Base-by-base conservation (phyloP, 495 filamentous ascomycete species). In the Penicillium samsonianum region DNA sequence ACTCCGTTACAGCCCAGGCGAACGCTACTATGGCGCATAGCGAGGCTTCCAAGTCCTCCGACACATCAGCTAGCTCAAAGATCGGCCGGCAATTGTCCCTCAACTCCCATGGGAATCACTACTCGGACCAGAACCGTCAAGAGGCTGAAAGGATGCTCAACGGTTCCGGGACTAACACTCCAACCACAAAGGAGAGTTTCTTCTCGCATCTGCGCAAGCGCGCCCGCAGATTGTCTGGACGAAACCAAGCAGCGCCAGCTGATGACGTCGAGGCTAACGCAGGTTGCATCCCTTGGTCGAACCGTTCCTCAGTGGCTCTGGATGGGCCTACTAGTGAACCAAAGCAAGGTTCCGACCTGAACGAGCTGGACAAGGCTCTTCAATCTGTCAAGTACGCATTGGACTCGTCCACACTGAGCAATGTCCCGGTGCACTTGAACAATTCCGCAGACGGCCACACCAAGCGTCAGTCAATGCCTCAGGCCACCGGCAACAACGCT, bases 191-290 rank as follows among this genome's bases (percentile, higher is more conserved):
- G 64, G 94, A 98, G 67, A 89, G 93, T 70, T 98, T 97, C 76
- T 98, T 98, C 73, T 97, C 95, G 8, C 95, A 99, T 64, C 81
- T 99, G 6, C 85, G 95, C 40, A 99, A 99, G 72, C 86, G 92
- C 23, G 95, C 95, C 8, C 85, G 95, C 59, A 82, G 95, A 62
- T 84, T 99, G 25, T 99, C 95, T 31, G 95, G 94, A 33, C 86
- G 91, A 23, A 89, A 93, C 65, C 90, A 93, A 70, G 81, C 84
- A 25, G 80, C 86, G 51, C 83, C 90, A 10, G 78, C 82, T 45
- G 92, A 96, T 59, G 92, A 97, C 65, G 74, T 96, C 43, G 95
- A 98, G 65, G 90, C 92, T 41, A 92, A 92, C 64, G 91, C 90
- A 33, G 92, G 92, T 16, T 96, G 92, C 71, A 88, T 86, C 9